Percentiles rank a stretch among this genome's conserved stretches.
phyloP scores from a whole-genome alignment of 2,329 filamentous ascomycete species.

The Cryoendolithus antarcticus region DNA sequence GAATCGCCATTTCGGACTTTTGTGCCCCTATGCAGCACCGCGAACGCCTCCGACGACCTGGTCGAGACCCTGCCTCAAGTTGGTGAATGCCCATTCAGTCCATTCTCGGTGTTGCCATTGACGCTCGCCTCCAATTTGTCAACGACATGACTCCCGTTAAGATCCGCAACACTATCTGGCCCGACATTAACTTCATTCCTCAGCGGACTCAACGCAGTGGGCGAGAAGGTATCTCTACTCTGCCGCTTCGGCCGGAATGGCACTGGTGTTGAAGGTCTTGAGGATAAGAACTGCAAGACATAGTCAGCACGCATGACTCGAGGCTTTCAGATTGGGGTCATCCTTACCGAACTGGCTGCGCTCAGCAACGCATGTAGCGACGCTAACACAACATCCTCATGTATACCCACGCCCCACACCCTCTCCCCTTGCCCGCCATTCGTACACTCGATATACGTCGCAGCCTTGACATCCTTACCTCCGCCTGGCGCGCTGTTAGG shows the following conservation, averaged over 20 bases:
- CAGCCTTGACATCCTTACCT: slow-evolving; percentile 77
- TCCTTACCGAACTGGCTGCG: slow-evolving; percentile 71
- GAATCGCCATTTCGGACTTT: too few relatives aligned
- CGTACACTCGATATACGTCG: slow-evolving; percentile 85
- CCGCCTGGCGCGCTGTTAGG: slow-evolving; percentile 34
- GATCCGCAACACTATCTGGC: slow-evolving; percentile 19
- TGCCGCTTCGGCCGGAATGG: slow-evolving; percentile 47
- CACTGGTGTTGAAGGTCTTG: slow-evolving; percentile 56
- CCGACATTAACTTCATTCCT: slow-evolving; percentile 19
- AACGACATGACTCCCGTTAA: slow-evolving; percentile 16
- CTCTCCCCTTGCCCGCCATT: slow-evolving; percentile 53
- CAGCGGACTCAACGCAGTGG: slow-evolving; percentile 13
- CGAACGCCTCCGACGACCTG: too few relatives aligned
- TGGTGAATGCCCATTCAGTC: neutral
- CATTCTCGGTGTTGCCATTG: slow-evolving; percentile 5
- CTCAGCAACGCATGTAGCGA: slow-evolving; percentile 75
- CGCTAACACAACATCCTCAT: slow-evolving; percentile 84
- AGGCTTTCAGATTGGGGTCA: too few relatives aligned
- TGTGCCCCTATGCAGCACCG: too few relatives aligned
- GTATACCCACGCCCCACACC: slow-evolving; percentile 84
- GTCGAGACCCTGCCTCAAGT: neutral
- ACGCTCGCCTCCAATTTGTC: slow-evolving; percentile 20
- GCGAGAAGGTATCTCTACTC: too few relatives aligned
- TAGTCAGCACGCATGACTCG: too few relatives aligned
- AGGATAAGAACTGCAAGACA: slow-evolving; percentile 62